A percentile compares a stretch with the other conserved stretches of the same genome.
phyloP scores from a whole-genome alignment of 352 stramenopile species.

The Globisporangium polare region DNA sequence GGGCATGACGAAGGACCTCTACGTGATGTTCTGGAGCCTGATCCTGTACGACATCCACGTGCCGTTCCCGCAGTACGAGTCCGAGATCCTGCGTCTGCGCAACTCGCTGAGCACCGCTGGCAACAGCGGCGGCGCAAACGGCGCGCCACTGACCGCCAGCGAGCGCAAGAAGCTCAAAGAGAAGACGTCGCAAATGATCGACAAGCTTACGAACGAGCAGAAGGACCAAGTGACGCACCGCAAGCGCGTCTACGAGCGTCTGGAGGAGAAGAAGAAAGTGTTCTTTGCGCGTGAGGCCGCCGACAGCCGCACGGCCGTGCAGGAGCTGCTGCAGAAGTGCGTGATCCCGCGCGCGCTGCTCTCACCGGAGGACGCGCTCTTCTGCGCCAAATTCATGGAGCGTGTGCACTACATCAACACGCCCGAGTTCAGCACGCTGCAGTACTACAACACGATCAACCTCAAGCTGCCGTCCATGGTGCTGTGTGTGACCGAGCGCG shows the following conservation, averaged over 20 bases:
- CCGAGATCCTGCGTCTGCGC: conserved; percentile 70
- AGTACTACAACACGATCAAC: conserved; percentile 82
- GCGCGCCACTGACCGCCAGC: conserved; percentile 26
- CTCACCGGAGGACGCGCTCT: conserved; percentile 82
- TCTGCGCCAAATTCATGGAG: conserved; percentile 84
- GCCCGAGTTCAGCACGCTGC: conserved; percentile 65
- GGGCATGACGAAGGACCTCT: conserved; percentile 73
- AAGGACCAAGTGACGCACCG: conserved; percentile 84
- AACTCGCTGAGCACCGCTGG: conserved; percentile 44
- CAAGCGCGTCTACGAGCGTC: conserved; percentile 75
- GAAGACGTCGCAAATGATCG: conserved; percentile 71
- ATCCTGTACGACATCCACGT: conserved; percentile 87
- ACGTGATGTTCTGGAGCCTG: conserved; percentile 83
- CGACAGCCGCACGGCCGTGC: conserved; percentile 46
- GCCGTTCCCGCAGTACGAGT: conserved; percentile 82
- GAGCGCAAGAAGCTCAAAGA: conserved; percentile 84
- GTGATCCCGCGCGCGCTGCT: conserved; percentile 74
- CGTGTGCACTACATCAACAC: conserved; percentile 70
- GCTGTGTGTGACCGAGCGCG: conserved; percentile 77
- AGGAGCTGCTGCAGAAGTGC: conserved; percentile 76
- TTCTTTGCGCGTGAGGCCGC: conserved; percentile 51
- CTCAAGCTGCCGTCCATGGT: conserved; percentile 77
- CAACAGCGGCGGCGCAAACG: conserved; percentile 15
- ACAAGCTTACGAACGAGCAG: conserved; percentile 80
- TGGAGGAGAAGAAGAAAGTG: conserved; percentile 63